phyloP scores from a whole-genome alignment of 129 eudicot species.

The Artemisia tridentata region DNA sequence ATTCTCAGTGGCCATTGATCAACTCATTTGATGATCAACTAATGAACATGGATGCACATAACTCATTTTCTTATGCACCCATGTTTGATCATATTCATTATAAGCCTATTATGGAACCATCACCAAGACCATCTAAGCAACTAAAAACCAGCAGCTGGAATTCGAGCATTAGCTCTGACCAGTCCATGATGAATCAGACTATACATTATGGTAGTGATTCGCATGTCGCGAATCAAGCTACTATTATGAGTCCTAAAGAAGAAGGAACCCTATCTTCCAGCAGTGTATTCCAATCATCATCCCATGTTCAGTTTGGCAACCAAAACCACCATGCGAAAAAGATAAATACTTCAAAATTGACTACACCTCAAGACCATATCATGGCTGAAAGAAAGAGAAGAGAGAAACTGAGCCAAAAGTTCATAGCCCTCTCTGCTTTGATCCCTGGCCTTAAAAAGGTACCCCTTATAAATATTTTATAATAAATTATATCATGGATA shows the following conservation, averaged over 20 bases:
- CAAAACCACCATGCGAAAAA: constrained; percentile 2
- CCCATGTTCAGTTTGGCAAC: constrained; percentile 19
- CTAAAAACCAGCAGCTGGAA: constrained; percentile 40
- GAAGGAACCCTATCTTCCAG: constrained; percentile 36
- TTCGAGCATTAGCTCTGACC: constrained; percentile 31
- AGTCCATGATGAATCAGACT: constrained; percentile 29
- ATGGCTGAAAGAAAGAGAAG: constrained; percentile 59
- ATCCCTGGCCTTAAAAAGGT: constrained; percentile 79
- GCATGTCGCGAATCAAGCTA: constrained; percentile 10
- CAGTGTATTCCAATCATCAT: constrained; percentile 8
- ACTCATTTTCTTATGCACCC: constrained; percentile 12
- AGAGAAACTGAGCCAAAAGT: constrained; percentile 48
- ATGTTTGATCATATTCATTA: constrained; percentile 17
- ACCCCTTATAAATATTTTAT: background rate
- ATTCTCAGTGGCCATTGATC: constrained; percentile 52
- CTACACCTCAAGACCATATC: constrained; percentile 44
- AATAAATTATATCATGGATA: background rate
- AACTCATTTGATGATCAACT: constrained; percentile 51
- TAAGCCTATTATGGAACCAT: constrained; percentile 29
- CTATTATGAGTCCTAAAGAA: constrained; percentile 38
- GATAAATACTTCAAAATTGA: constrained; percentile 7
- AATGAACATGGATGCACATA: constrained; percentile 21
- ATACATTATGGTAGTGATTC: constrained; percentile 10
- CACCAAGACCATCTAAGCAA: constrained; percentile 50
- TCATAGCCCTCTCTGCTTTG: constrained; percentile 58